These are phyloP conservation scores for Candida germanica DNA, from an alignment of 805 yeast genomes.

Conservation along the genomic window DNA sequence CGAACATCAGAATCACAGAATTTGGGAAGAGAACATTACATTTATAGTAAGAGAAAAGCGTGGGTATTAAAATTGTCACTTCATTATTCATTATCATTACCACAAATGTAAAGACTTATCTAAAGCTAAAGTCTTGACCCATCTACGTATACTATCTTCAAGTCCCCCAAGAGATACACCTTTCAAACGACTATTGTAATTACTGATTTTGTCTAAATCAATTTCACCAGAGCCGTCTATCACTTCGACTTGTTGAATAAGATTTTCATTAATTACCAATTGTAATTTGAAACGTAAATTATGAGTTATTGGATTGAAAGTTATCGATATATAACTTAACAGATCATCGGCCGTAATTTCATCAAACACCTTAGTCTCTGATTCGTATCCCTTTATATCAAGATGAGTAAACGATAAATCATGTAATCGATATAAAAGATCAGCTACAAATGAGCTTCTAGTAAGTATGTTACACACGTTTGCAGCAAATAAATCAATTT, in stretches of 20 bases:
- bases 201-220: neutral
- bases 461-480: constrained; percentile 21
- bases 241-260: constrained; percentile 1
- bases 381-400: neutral
- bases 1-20: too few relatives aligned
- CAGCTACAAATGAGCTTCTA: constrained; percentile 4
- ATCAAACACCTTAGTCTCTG: constrained; percentile 1
- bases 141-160: constrained; percentile 1
- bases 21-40: too few relatives aligned
- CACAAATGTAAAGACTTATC: constrained; percentile 2
- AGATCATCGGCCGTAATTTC: constrained; percentile 4
- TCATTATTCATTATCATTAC: too few relatives aligned
- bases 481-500: constrained; percentile 17
- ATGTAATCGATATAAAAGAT: constrained; percentile 2
- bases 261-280: constrained; percentile 1
- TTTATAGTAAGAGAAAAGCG: too few relatives aligned
- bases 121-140: constrained; percentile 1
- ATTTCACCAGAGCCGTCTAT: neutral
- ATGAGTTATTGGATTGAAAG: neutral
- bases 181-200: constrained; percentile 2
- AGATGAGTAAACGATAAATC: constrained; percentile 2
- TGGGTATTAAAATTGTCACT: too few relatives aligned
- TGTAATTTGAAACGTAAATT: neutral
- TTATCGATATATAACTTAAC: constrained; percentile 1
- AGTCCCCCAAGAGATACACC: constrained; percentile 1